Percentiles rank a stretch among this genome's conserved stretches.
Evolutionary conservation across 2,329 filamentous ascomycete species (phyloP).

Genomic region (Alternaria sp.): DNA sequence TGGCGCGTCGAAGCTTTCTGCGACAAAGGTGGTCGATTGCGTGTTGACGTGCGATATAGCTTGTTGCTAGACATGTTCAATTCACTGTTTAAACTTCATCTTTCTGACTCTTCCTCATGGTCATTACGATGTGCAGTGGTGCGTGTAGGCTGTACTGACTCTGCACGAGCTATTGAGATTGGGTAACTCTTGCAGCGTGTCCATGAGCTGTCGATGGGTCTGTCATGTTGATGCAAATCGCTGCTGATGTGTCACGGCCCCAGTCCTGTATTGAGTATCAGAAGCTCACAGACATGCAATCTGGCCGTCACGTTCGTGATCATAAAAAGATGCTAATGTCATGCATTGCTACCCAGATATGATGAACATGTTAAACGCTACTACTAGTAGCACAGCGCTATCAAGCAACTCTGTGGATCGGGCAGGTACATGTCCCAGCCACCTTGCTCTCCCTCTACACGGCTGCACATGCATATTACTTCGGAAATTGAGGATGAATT

Average conservation of each 20-base stretch:
- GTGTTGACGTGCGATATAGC: slow-evolving; percentile 32
- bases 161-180: background rate
- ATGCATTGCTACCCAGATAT: background rate
- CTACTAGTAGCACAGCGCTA: background rate
- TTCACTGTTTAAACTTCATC: slow-evolving; percentile 30
- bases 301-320: background rate
- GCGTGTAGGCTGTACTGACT: background rate
- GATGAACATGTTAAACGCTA: background rate
- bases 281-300: background rate
- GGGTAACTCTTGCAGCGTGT: background rate
- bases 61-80: slow-evolving; percentile 30
- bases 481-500: background rate
- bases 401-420: background rate
- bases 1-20: slow-evolving; percentile 41
- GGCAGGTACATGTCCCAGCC: background rate
- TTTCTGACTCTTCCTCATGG: slow-evolving; percentile 18
- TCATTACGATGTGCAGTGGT: background rate
- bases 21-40: slow-evolving; percentile 36
- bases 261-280: background rate
- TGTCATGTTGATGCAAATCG: background rate
- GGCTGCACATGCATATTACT: background rate
- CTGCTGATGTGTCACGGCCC: background rate
- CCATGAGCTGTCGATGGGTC: background rate
- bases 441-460: background rate
- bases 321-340: background rate